Evolutionary conservation across 2,329 filamentous ascomycete species (phyloP).

Genomic region (Pseudodiploospora longispora): DNA sequence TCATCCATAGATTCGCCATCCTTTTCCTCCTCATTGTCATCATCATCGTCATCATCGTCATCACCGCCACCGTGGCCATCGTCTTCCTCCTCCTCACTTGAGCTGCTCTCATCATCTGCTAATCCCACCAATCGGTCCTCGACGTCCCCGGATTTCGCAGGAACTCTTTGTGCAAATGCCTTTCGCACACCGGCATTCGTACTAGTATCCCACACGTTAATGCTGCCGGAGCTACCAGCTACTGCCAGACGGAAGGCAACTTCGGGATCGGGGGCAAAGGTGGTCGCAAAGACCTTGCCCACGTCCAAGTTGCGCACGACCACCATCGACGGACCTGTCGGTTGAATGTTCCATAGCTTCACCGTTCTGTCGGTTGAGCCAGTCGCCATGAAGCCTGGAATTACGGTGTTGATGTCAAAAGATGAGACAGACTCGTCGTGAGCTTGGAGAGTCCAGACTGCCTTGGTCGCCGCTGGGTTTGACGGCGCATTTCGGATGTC

Average conservation of each 20-base stretch:
- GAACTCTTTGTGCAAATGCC: constrained; percentile 64
- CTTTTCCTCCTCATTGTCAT: constrained; percentile 11
- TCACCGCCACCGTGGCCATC: constrained; percentile 50
- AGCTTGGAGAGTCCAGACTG: constrained; percentile 90
- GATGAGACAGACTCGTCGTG: constrained; percentile 88
- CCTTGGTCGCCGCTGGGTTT: constrained; percentile 66
- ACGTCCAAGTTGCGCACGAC: constrained; percentile 87
- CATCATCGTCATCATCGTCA: constrained; percentile 44
- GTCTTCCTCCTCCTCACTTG: constrained; percentile 47
- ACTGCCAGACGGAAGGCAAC: constrained; percentile 90
- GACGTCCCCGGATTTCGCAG: constrained; percentile 49
- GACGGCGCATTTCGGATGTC: constrained; percentile 72
- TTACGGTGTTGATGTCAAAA: constrained; percentile 83
- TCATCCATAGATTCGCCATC: constrained; percentile 18
- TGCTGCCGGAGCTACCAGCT: constrained; percentile 84
- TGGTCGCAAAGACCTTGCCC: constrained; percentile 86
- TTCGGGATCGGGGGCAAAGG: constrained; percentile 82
- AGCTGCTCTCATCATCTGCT: constrained; percentile 58
- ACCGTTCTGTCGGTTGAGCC: constrained; percentile 91
- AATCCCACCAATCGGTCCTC: constrained; percentile 74
- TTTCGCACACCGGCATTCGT: constrained; percentile 83
- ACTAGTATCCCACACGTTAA: constrained; percentile 94
- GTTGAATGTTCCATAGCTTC: constrained; percentile 89
- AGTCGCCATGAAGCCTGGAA: constrained; percentile 89
- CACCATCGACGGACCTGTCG: constrained; percentile 78